Evolutionary conservation across 2,329 filamentous ascomycete genomes (phyloP), one percentile per base, ranked within the genome.

Genomic region (Fusarium nodosum): DNA sequence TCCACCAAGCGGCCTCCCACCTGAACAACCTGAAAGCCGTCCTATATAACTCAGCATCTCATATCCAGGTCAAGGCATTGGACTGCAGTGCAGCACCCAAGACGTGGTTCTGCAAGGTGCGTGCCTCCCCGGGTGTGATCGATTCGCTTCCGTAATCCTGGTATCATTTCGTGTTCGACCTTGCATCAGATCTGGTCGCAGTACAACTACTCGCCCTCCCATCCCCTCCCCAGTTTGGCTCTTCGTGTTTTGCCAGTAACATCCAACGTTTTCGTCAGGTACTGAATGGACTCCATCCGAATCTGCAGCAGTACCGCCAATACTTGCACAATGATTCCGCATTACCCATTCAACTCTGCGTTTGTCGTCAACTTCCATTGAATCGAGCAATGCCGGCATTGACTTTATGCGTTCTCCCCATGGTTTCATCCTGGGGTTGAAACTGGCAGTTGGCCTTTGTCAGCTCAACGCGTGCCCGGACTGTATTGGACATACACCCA

Each of bases 1-100:
- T 69, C 67, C 39, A 56, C 67, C 53, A 31, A 44, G 51, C 56
- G 67, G 67, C 67, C 67, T 69, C 67, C 50, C 50, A 55, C 52
- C 44, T 38, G 44, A 47, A 28, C 50, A 22, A 60, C 51, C 44
- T 34, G 47, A 60, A 45, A 46, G 16, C 48, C n/a, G n/a, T 47
- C 34, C 46, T 45, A 60, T 65, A 66, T 60, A 65, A 39, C 61
- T 26, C 26, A 41, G 30, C 42, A 48, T 65, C 41, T 65, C 36
- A 60, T 54, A 16, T 45, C 31, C 20, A 42, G 22, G 42, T 36
- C 51, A 54, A 57, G 22, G 22, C 16, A 26, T 16, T 11, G 8
- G 15, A 16, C 39, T 34, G 20, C 31, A 31, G 30, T 24, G 12
- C 44, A 50, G 42, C 31, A 24, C 47, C 38, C 28, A n/a, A 34